A percentile compares a stretch with the other conserved stretches of the same genome.
phyloP scores from a whole-genome alignment of 768 basidiomycete species.

The Leccinum pellstonianum region DNA sequence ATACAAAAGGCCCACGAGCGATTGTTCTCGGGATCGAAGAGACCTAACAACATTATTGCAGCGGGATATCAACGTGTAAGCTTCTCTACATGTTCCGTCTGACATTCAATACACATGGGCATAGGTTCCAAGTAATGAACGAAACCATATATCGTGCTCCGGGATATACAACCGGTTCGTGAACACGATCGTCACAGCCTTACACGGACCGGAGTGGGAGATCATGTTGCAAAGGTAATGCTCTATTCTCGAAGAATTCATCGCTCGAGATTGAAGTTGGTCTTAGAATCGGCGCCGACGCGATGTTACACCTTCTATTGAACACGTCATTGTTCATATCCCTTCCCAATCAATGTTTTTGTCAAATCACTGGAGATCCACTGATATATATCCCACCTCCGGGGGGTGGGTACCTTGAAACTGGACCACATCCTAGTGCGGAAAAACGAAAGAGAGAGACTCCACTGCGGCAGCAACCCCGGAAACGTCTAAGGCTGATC shows the following conservation, averaged over 20 bases:
- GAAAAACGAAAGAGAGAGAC: constrained; percentile 24
- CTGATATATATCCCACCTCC: constrained; percentile 44
- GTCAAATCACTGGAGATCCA: constrained; percentile 78
- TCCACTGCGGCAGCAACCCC: constrained; percentile 15
- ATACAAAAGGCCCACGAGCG: constrained; percentile 60
- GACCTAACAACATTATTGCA: constrained; percentile 59
- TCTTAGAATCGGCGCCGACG: constrained; percentile 70
- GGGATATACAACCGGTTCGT: constrained; percentile 60
- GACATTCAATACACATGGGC: not conserved
- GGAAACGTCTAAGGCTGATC: constrained; percentile 30
- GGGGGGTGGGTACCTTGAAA: constrained; percentile 11
- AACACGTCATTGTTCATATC: constrained; percentile 73
- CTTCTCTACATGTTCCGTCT: not conserved
- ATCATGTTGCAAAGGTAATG: constrained; percentile 56
- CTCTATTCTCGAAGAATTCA: not conserved
- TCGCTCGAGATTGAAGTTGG: not conserved
- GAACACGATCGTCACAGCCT: constrained; percentile 71
- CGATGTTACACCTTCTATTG: constrained; percentile 75
- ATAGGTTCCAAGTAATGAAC: constrained; percentile 34
- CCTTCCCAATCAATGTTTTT: constrained; percentile 79
- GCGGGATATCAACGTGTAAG: constrained; percentile 62
- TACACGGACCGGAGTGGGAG: constrained; percentile 69
- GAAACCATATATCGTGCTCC: constrained; percentile 37
- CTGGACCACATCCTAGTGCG: constrained; percentile 8
- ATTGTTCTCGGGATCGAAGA: constrained; percentile 42